phyloP scores from a whole-genome alignment of 768 basidiomycete species.

The Tylopilus subfusipes region DNA sequence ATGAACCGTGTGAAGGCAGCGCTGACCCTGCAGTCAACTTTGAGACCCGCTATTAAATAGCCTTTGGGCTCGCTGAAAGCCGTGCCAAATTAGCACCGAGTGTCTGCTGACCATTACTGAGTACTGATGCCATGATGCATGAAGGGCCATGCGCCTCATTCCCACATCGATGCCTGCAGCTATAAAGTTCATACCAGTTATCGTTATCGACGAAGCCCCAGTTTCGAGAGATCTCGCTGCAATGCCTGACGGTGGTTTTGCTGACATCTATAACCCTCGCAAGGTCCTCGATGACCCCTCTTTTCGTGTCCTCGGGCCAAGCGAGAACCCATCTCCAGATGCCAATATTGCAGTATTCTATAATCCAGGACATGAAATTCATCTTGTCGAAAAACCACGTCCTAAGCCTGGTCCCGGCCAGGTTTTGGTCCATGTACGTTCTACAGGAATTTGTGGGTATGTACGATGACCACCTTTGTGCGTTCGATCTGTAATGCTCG shows the following conservation, averaged over 20 bases:
- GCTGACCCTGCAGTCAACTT: too few relatives aligned
- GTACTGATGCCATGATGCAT: too few relatives aligned
- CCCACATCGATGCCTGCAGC: not conserved
- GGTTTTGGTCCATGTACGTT: slow-evolving; percentile 61
- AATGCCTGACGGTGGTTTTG: slow-evolving; percentile 26
- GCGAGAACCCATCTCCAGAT: slow-evolving; percentile 45
- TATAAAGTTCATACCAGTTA: not conserved
- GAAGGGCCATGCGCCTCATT: not conserved
- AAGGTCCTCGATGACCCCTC: slow-evolving; percentile 54
- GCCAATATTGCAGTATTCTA: slow-evolving; percentile 64
- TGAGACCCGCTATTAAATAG: too few relatives aligned
- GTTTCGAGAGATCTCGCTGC: not conserved
- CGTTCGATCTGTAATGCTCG: not conserved
- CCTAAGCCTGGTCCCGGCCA: slow-evolving; percentile 61
- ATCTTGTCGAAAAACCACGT: slow-evolving; percentile 63
- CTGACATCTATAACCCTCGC: slow-evolving; percentile 51
- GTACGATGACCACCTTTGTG: slow-evolving; percentile 14
- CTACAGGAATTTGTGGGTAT: slow-evolving; percentile 69
- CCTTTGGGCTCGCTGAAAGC: not conserved
- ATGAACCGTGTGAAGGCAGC: too few relatives aligned
- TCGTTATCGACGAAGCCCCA: not conserved
- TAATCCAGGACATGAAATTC: slow-evolving; percentile 59
- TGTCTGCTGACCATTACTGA: slow-evolving; percentile 7
- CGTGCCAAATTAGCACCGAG: not conserved
- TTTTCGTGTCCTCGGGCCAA: slow-evolving; percentile 49